Percentiles rank a stretch among this genome's conserved stretches.
Evolutionary conservation across 1,139 yeast species (phyloP).

Genomic region (Geotrichum histeridarum): DNA sequence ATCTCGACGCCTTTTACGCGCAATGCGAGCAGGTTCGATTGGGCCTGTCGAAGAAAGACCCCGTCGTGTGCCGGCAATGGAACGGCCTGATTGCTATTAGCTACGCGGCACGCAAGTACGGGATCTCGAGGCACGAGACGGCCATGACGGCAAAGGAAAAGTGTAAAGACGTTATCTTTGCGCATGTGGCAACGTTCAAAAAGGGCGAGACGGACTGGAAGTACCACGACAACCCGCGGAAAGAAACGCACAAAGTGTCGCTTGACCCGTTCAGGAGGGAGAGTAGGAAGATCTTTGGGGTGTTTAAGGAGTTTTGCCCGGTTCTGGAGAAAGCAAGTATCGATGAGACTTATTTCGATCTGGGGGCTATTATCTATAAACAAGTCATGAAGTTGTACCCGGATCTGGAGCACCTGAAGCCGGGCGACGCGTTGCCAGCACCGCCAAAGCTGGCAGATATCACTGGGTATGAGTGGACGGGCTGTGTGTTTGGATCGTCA

Average conservation of each 20-base stretch:
- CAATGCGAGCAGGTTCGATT: slow-evolving; percentile 84
- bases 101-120: slow-evolving; percentile 75
- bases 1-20: slow-evolving; percentile 91
- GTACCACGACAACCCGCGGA: slow-evolving; percentile 47
- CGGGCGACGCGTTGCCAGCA: slow-evolving; percentile 43
- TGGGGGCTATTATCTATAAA: slow-evolving; percentile 53
- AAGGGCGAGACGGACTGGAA: slow-evolving; percentile 85
- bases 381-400: slow-evolving; percentile 39
- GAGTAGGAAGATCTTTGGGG: slow-evolving; percentile 67
- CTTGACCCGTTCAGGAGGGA: slow-evolving; percentile 88
- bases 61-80: slow-evolving; percentile 96
- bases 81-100: slow-evolving; percentile 75
- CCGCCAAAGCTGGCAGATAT: slow-evolving; percentile 37
- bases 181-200: slow-evolving; percentile 91
- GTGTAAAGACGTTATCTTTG: slow-evolving; percentile 69
- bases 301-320: slow-evolving; percentile 44
- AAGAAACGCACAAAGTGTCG: slow-evolving; percentile 65
- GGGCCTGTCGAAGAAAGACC: slow-evolving; percentile 59
- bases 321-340: slow-evolving; percentile 88
- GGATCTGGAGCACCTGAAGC: slow-evolving; percentile 31
- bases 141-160: slow-evolving; percentile 61
- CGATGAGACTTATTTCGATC: slow-evolving; percentile 84
- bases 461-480: slow-evolving; percentile 35
- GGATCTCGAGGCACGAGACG: slow-evolving; percentile 73
- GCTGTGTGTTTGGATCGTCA: slow-evolving; percentile 25